These are phyloP conservation scores for Sambucus nigra DNA, from an alignment of 129 eudicot species.

Conservation along the genomic window DNA sequence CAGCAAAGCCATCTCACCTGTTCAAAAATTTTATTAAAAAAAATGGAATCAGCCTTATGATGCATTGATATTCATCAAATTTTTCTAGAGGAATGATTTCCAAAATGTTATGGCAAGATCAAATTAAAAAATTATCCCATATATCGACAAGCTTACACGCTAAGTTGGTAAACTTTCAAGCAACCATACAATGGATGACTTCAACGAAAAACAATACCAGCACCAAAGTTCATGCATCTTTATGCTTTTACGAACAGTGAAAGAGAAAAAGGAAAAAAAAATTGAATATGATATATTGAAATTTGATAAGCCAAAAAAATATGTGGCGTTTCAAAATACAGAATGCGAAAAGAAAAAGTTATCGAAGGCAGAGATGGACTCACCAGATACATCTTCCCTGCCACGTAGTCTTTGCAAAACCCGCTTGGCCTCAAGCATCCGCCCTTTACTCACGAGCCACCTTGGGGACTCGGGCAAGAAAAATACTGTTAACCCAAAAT, in stretches of 20 bases:
- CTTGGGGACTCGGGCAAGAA: conserved; percentile 95
- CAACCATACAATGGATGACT: not conserved
- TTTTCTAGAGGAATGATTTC: no score
- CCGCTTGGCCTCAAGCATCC: conserved; percentile 66
- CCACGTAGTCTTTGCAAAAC: conserved; percentile 77
- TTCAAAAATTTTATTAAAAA: not conserved
- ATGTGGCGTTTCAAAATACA: not conserved
- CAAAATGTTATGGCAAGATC: no score
- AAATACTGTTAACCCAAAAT: conserved; percentile 40
- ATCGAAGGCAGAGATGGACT: conserved; percentile 12
- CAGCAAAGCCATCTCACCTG: conserved; percentile 88
- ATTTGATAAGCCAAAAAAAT: no score
- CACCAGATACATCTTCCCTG: conserved; percentile 78
- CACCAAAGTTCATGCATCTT: not conserved
- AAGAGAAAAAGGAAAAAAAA: not conserved
- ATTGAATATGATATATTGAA: not conserved
- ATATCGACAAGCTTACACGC: no score
- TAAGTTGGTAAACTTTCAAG: no score
- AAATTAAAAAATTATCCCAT: no score
- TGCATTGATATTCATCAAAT: not conserved
- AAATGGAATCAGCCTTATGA: not conserved
- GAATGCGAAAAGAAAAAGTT: not conserved
- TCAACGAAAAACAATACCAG: not conserved
- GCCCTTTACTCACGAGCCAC: conserved; percentile 95
- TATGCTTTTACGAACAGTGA: no score